A percentile compares a stretch with the other conserved stretches of the same genome.
Evolutionary conservation across 441 rosid species (phyloP).

Genomic region (Kokia cookei): DNA sequence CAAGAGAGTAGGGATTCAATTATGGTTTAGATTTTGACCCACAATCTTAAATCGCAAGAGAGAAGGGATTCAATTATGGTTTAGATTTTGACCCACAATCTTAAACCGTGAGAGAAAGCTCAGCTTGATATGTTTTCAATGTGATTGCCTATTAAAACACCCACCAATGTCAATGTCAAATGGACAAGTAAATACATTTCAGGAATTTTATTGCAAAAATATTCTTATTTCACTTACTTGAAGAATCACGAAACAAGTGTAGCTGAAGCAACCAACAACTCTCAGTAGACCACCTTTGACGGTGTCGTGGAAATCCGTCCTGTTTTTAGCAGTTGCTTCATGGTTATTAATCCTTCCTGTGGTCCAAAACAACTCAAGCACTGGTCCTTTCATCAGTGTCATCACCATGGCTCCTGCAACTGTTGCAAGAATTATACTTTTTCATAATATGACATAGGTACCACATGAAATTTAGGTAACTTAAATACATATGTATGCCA

Average conservation of each 20-base stretch:
- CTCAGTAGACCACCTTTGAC: conserved; percentile 70
- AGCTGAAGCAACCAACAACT: conserved; percentile 64
- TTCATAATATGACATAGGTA: no score
- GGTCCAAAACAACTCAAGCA: conserved; percentile 53
- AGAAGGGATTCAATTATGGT: no score
- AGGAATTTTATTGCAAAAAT: background rate
- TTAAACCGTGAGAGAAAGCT: conserved; percentile 77
- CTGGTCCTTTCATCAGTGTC: conserved; percentile 75
- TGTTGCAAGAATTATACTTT: conserved; percentile 44
- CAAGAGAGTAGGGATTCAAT: conserved; percentile 5
- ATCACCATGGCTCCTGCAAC: conserved; percentile 93
- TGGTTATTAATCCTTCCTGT: conserved; percentile 25
- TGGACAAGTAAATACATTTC: background rate
- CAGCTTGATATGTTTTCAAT: conserved; percentile 60
- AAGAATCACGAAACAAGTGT: conserved; percentile 73
- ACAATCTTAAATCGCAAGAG: no score
- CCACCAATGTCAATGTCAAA: background rate
- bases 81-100: no score
- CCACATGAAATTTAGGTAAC: background rate
- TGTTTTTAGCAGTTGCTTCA: conserved; percentile 27
- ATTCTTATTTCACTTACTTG: conserved; percentile 36
- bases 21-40: background rate
- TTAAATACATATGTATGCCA: background rate
- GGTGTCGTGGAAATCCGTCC: conserved; percentile 39
- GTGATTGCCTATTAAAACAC: conserved; percentile 51